phyloP scores from a whole-genome alignment of 192 early-diverging fungal species.

The Gamsiella multidivaricata region DNA sequence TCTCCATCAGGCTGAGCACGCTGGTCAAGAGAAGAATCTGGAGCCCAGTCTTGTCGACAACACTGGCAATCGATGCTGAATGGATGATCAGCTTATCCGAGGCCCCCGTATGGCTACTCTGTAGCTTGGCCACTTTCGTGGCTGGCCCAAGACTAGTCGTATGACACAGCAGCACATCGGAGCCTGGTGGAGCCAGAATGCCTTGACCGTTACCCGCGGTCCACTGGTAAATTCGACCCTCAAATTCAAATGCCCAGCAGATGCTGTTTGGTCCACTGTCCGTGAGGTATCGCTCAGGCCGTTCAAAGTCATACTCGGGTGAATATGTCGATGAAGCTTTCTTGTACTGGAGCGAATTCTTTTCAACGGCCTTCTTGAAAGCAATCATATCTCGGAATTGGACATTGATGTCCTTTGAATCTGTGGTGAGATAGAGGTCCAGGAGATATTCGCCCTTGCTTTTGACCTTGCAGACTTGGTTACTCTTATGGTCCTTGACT shows the following conservation, averaged over 20 bases:
- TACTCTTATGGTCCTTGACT: slow-evolving; percentile 32
- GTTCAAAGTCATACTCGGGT: slow-evolving; percentile 23
- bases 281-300: not conserved
- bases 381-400: slow-evolving; percentile 52
- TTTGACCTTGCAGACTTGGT: slow-evolving; percentile 48
- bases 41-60: slow-evolving; percentile 39
- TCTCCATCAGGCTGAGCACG: slow-evolving; percentile 47
- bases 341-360: slow-evolving; percentile 37
- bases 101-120: slow-evolving; percentile 45
- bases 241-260: slow-evolving; percentile 53
- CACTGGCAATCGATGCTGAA: slow-evolving; percentile 18
- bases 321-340: slow-evolving; percentile 9
- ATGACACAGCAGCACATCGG: slow-evolving; percentile 37
- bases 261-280: not conserved
- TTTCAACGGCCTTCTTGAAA: slow-evolving; percentile 54
- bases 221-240: slow-evolving; percentile 49
- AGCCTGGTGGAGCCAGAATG: slow-evolving; percentile 35
- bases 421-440: slow-evolving; percentile 45
- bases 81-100: slow-evolving; percentile 39
- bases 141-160: slow-evolving; percentile 39
- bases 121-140: slow-evolving; percentile 37
- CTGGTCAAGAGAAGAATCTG: slow-evolving; percentile 36
- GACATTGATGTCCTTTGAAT: slow-evolving; percentile 51
- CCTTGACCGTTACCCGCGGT: slow-evolving; percentile 40
- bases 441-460: slow-evolving; percentile 50